Percentiles rank a stretch among this genome's conserved stretches.
These are phyloP conservation scores for Starmerella vaccinii DNA, from an alignment of 805 yeast species.

Conservation along the genomic window DNA sequence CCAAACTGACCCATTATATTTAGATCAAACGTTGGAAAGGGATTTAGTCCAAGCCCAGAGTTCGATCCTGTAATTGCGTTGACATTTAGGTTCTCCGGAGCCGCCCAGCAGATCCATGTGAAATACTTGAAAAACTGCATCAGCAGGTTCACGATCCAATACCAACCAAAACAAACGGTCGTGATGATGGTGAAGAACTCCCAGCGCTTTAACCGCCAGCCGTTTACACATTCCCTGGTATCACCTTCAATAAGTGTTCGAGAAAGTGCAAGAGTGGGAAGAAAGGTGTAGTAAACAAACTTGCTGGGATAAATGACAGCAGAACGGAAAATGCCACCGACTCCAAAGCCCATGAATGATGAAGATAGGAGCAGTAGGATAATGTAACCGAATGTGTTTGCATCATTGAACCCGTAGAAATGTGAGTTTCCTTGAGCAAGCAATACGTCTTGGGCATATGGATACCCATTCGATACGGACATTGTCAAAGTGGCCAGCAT, in stretches of 20 bases:
- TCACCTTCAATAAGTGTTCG: conserved; percentile 34
- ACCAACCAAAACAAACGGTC: conserved; percentile 40
- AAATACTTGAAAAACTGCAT: conserved; percentile 52
- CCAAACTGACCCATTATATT: background rate
- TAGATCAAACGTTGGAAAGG: background rate
- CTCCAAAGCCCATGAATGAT: conserved; percentile 55
- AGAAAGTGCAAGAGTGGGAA: conserved; percentile 43
- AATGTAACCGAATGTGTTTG: conserved; percentile 36
- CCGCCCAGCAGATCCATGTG: conserved; percentile 52
- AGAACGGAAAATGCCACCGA: conserved; percentile 54
- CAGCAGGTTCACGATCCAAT: conserved; percentile 57
- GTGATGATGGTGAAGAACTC: conserved; percentile 40
- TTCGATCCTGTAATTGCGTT: conserved; percentile 51
- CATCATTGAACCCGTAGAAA: background rate
- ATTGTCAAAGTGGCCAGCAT: conserved; percentile 12
- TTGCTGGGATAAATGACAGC: conserved; percentile 44
- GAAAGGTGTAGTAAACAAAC: conserved; percentile 44
- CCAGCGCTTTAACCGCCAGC: conserved; percentile 49
- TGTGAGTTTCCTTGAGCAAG: background rate
- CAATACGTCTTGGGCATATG: conserved; percentile 2
- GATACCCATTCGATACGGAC: conserved; percentile 21
- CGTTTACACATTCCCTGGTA: conserved; percentile 33
- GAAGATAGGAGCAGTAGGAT: conserved; percentile 43
- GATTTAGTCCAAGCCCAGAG: conserved; percentile 32
- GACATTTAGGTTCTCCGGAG: conserved; percentile 42